These are phyloP conservation scores for grape (Vitis vinifera) DNA, from an alignment of 164 flowering plant species.

Conservation along the genomic window ASM3070453v1 NC_081812.1:1016501-1017000, in stretches of 20 bases:
- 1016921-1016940: not conserved
- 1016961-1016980: conserved; percentile 8
- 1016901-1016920: not conserved
- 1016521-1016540: conserved; percentile 40
- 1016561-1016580: conserved; percentile 38
- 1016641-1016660: conserved; percentile 31
- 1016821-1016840: conserved; percentile 28
- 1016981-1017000: conserved; percentile 7
- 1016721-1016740: conserved; percentile 59
- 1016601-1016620: conserved; percentile 33
- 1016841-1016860: conserved; percentile 43
- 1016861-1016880: conserved; percentile 37
- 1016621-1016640: conserved; percentile 42
- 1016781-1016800: conserved; percentile 19
- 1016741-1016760: conserved; percentile 19
- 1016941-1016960: conserved; percentile 1
- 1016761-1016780: conserved; percentile 25
- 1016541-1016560: conserved; percentile 31
- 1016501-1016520: conserved; percentile 17
- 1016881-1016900: conserved; percentile 7
- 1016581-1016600: conserved; percentile 29
- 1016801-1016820: conserved; percentile 30
- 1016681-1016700: conserved; percentile 33
- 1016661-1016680: conserved; percentile 63
- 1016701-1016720: conserved; percentile 49